Percentiles rank a stretch among this genome's conserved stretches.
Evolutionary conservation across 169 alveolate species (phyloP).

Genomic region (Eimeria tenella): DNA sequence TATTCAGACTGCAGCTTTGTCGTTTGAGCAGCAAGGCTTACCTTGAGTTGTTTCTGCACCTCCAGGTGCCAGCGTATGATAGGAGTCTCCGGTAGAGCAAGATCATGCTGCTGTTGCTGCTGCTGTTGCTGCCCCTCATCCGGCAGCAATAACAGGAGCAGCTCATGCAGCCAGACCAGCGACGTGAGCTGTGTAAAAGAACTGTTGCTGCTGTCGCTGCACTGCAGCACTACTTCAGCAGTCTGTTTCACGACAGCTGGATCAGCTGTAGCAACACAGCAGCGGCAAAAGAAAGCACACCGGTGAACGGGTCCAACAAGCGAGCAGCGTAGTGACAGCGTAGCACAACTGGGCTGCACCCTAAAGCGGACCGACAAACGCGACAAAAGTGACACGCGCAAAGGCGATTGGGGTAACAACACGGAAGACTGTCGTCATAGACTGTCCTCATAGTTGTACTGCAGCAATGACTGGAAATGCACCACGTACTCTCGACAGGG

Average conservation of each 20-base stretch:
- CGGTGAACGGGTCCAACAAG: not conserved
- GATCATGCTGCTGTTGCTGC: constrained; percentile 44
- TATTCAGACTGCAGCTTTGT: not conserved
- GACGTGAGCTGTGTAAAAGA: constrained; percentile 80
- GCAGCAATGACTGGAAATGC: constrained; percentile 23
- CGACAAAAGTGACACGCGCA: no score
- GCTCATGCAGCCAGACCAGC: constrained; percentile 78
- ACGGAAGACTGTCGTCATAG: not conserved
- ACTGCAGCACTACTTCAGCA: constrained; percentile 66
- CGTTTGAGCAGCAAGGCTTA: not conserved
- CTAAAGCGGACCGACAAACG: no score
- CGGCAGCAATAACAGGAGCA: constrained; percentile 68
- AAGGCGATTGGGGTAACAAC: not conserved
- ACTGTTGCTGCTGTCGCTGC: constrained; percentile 66
- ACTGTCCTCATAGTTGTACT: not conserved
- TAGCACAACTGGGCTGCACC: no score
- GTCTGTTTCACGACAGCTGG: constrained; percentile 49
- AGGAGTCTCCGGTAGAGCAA: not conserved
- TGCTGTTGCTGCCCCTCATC: constrained; percentile 57
- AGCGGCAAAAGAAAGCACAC: not conserved
- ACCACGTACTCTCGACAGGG: constrained; percentile 34
- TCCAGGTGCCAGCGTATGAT: constrained; percentile 33
- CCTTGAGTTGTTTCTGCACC: constrained; percentile 51
- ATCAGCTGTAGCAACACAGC: constrained; percentile 66
- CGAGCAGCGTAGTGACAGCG: constrained; percentile 34